These are phyloP conservation scores for Podospora tetraspora DNA, from an alignment of 495 filamentous ascomycete genomes.

Conservation along the genomic window DNA sequence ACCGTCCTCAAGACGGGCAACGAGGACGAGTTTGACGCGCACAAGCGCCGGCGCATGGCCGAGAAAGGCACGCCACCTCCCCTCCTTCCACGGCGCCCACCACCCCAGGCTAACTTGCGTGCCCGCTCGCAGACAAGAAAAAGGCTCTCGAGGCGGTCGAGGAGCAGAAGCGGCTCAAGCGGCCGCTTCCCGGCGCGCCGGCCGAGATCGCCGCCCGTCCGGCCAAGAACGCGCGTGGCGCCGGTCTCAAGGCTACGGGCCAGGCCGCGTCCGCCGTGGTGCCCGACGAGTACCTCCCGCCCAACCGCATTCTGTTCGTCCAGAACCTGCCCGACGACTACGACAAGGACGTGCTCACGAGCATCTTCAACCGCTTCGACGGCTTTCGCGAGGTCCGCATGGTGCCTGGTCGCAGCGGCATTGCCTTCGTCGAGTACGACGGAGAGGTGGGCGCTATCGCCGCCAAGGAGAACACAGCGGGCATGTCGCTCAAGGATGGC, in stretches of 20 bases:
- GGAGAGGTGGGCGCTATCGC: conserved; percentile 81
- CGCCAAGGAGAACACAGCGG: conserved; percentile 90
- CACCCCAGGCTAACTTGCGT: conserved; percentile 3
- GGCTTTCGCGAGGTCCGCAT: conserved; percentile 90
- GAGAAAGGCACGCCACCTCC: conserved; percentile 68
- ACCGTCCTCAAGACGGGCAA: conserved; percentile 69
- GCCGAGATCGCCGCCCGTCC: conserved; percentile 55
- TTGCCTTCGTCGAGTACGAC: conserved; percentile 97
- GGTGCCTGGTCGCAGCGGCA: conserved; percentile 80
- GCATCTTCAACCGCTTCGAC: conserved; percentile 83
- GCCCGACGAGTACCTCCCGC: conserved; percentile 94
- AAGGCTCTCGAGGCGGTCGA: conserved; percentile 81
- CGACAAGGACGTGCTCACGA: conserved; percentile 69
- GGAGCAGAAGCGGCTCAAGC: conserved; percentile 76
- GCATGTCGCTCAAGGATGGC: conserved; percentile 75
- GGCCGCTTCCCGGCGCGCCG: conserved; percentile 51
- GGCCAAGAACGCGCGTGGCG: conserved; percentile 66
- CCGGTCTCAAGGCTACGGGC: conserved; percentile 75
- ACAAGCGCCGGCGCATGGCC: conserved; percentile 78
- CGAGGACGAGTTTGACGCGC: conserved; percentile 76
- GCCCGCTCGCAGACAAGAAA: conserved; percentile 64
- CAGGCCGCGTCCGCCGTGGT: conserved; percentile 67
- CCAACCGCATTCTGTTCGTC: conserved; percentile 96
- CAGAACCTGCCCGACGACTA: conserved; percentile 87
- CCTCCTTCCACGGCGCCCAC: not conserved